Base-by-base conservation (phyloP, 257 asterid genomes). In the Lycium barbarum region DNA sequence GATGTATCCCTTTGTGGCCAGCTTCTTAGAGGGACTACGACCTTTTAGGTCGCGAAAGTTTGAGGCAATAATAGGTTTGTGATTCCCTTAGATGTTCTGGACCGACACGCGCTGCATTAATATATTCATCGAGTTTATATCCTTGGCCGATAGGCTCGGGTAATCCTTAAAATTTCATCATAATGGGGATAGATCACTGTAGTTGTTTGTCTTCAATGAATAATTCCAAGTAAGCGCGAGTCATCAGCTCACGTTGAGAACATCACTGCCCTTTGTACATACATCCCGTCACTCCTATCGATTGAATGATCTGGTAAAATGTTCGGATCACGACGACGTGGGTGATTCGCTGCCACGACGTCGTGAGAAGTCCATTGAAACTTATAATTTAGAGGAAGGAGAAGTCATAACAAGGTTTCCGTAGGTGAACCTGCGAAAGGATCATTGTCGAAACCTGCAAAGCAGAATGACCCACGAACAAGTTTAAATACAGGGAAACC, bases 101-200 rank as follows among this genome's bases (percentile, higher is more conserved):
- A n/a, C n/a, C n/a, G n/a, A n/a, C n/a, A n/a, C 87, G 84, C 84
- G 84, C 88, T 87, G 78, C 88, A 59, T 76, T 85, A 85, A 87
- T 87, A 88, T 87, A 85, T 87, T 87, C 86, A 87, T 83, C 85
- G 76, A 85, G 88, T 83, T 73, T 87, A 87, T 87, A 87, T 85
- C 85, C 90, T 87, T 85, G 85, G 86, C 86, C 86, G 85, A 83
- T 85, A 87, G 88, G 86, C 90, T 79, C 83, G 78, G 84, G 90
- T 85, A 83, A 85, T 87, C 88, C 85, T 87, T 87, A 85, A 87
- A 87, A 85, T 83, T 87, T 85, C 86, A 87, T 87, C 85, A 70
- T 87, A 86, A 87, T 85, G 86, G 83, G 88, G 88, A 87, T 86
- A 86, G 88, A 86, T 84, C 83, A 20, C 47, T 47, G 62, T n/a